Evolutionary conservation across 2,329 filamentous ascomycete species (phyloP).

Genomic region (Fusarium sp.): DNA sequence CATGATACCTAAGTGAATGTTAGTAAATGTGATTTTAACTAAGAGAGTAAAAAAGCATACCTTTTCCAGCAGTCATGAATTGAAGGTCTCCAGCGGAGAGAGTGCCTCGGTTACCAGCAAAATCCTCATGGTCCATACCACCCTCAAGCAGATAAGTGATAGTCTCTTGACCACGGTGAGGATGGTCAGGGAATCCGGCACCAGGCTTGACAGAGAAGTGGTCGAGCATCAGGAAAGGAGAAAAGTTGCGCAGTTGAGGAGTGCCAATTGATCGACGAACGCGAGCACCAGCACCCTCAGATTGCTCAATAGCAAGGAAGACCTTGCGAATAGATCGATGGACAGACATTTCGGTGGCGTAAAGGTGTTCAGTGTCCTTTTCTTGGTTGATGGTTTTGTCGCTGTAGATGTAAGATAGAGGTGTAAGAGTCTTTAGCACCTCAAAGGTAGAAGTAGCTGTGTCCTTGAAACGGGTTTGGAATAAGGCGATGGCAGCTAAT

Average conservation of each 20-base stretch:
- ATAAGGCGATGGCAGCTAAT: conserved; percentile 46
- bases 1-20: conserved; percentile 74
- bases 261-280: conserved; percentile 92
- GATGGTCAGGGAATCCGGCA: conserved; percentile 91
- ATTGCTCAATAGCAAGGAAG: conserved; percentile 85
- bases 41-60: background rate
- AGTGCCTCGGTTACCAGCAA: conserved; percentile 85
- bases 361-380: conserved; percentile 43
- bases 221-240: conserved; percentile 95
- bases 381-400: conserved; percentile 9
- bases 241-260: conserved; percentile 83
- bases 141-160: conserved; percentile 92
- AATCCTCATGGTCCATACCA: conserved; percentile 91
- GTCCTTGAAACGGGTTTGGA: conserved; percentile 41
- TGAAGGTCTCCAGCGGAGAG: conserved; percentile 90
- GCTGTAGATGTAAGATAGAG: conserved; percentile 1
- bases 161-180: conserved; percentile 83
- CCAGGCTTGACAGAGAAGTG: conserved; percentile 85
- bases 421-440: conserved; percentile 22
- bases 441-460: conserved; percentile 36
- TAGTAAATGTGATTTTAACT: background rate
- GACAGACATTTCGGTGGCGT: conserved; percentile 68
- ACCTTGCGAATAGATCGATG: conserved; percentile 83
- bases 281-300: conserved; percentile 87
- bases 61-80: conserved; percentile 91